Evolutionary conservation across 2,329 filamentous ascomycete genomes (phyloP).

Genomic region (Colletotrichum tofieldiae): DNA sequence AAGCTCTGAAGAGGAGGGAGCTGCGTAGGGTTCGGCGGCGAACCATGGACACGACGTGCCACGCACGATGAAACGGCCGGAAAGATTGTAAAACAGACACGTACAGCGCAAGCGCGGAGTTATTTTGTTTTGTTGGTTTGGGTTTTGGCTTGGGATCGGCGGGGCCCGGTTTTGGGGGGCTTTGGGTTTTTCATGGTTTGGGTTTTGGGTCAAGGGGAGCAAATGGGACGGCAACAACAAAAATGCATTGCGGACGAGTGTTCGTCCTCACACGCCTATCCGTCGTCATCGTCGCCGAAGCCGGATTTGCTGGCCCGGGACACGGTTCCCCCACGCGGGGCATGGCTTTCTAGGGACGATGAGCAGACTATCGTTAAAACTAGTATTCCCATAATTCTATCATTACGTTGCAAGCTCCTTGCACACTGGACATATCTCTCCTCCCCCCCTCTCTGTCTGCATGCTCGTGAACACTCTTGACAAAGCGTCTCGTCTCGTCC

Average conservation of each 20-base stretch:
- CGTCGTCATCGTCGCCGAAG: slow-evolving; percentile 1
- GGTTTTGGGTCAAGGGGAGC: slow-evolving; percentile 2
- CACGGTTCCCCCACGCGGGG: neutral
- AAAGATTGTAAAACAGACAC: slow-evolving; percentile 36
- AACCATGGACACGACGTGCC: slow-evolving; percentile 10
- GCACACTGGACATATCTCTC: neutral
- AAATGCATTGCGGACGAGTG: neutral
- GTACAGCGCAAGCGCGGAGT: slow-evolving; percentile 42
- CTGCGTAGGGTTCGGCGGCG: neutral
- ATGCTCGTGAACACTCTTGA: neutral
- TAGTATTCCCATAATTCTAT: slow-evolving; percentile 27
- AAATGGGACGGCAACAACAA: neutral
- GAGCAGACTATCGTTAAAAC: slow-evolving; percentile 41
- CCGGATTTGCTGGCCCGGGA: slow-evolving; percentile 19
- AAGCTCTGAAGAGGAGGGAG: no score
- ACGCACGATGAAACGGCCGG: slow-evolving; percentile 38
- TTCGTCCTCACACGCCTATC: neutral
- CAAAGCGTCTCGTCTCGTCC: neutral
- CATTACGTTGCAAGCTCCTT: slow-evolving; percentile 18
- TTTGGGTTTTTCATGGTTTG: neutral
- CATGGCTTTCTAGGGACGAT: slow-evolving; percentile 2
- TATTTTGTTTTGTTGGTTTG: slow-evolving; percentile 15
- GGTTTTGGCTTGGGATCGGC: neutral
- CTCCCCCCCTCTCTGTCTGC: neutral
- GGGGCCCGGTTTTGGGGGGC: neutral